phyloP scores from a whole-genome alignment of 2,329 filamentous ascomycete genomes.

The Fusarium pseudocircinatum region DNA sequence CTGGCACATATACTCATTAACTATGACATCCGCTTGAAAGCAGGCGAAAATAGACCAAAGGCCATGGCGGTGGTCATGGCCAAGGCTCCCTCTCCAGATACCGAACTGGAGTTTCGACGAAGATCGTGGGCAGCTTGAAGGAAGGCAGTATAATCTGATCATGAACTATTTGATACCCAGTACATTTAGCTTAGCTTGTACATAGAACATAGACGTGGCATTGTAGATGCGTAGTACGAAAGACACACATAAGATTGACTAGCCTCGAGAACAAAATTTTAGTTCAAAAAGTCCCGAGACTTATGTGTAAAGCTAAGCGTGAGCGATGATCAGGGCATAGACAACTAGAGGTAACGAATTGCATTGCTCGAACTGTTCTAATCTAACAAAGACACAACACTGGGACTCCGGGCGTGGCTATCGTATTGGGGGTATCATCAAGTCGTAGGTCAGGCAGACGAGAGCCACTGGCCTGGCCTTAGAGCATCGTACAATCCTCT shows the following conservation, averaged over 20 bases:
- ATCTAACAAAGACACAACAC: constrained; percentile 35
- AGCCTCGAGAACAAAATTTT: neutral
- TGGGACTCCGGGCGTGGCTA: constrained; percentile 42
- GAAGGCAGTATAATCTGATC: neutral
- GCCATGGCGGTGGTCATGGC: constrained; percentile 52
- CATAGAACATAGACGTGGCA: constrained; percentile 15
- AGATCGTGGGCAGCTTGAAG: constrained; percentile 41
- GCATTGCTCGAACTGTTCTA: constrained; percentile 38
- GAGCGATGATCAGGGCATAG: neutral
- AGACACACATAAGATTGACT: neutral
- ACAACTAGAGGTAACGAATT: constrained; percentile 18
- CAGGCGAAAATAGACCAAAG: constrained; percentile 52
- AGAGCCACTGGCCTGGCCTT: constrained; percentile 33
- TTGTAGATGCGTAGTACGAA: neutral
- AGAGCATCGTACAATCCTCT: constrained; percentile 39
- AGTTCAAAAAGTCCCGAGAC: neutral
- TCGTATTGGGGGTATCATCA: constrained; percentile 42
- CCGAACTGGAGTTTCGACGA: constrained; percentile 53
- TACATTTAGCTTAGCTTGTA: constrained; percentile 27
- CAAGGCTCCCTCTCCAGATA: constrained; percentile 54
- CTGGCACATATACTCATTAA: constrained; percentile 54
- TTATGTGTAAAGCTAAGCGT: neutral
- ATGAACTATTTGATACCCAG: constrained; percentile 12
- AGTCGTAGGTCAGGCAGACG: constrained; percentile 39
- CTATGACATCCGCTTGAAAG: constrained; percentile 54